Evolutionary conservation across 2,329 filamentous ascomycete species (phyloP), one percentile per base, ranked within the genome.

Genomic region (Phyllosticta capitalensis): DNA sequence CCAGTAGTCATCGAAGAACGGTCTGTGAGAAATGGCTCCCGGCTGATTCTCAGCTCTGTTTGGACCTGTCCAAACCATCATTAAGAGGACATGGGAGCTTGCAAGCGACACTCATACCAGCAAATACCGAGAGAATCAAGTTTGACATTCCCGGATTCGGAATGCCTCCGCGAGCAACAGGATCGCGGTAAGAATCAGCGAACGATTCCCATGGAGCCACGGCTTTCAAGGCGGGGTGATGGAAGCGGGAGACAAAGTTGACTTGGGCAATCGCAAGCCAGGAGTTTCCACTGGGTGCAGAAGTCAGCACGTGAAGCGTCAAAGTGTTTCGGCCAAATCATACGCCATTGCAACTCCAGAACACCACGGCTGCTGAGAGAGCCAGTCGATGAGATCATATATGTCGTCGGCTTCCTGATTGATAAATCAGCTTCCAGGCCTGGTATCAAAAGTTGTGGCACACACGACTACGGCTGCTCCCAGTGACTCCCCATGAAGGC

Each of bases 341-440:
- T 19, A 59, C 57, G 74, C 73, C 66, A 78, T 70, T 6, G 72
- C 75, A n/a, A 78, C 68, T 3, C 76, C 76, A 55, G 75, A 78
- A 59, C 76, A 78, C 78, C 77, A 80, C 1, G 67, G 63, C 64
- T 74, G 69, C 26, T 69, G 64, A 0, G 76, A 75, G 45, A 78
- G 64, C 28, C 65, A 68, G 60, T 79, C 76, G 10, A 79, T 71
- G 0, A 75, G 69, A 62, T 79, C 77, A 56, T 78, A 76, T 5
- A 75, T 73, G 60, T 79, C 76, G 57, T 77, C 71, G 6, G 69
- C 75, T 14, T 78, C 76, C 61, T 77, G 28, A 38, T 14, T 1
- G 30, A 10, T 2, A 12, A 14, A 10, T 38, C 9, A 38, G 30
- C 1, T 14, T 17, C 30, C 12, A 38, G 17, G 5, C 30, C 30